Base-by-base conservation (phyloP, 805 yeast species). In the Ogataea ganodermae region DNA sequence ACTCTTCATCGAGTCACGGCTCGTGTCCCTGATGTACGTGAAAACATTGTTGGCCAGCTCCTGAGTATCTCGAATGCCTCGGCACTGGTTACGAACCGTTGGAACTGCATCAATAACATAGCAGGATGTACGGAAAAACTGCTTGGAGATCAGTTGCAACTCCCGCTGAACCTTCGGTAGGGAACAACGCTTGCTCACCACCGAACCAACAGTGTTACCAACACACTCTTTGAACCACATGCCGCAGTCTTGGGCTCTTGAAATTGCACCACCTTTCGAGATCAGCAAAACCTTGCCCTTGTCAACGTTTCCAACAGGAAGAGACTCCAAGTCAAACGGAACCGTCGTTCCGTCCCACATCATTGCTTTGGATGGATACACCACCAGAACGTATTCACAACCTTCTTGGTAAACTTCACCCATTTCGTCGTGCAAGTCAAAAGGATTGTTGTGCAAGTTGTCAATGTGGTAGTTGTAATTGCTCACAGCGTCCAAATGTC, bases 281-380 rank as follows among this genome's bases (percentile, higher is more conserved):
- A 89, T 77, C 44, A 89, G 66, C 23, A 88, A 61, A 54, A 86
- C 75, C 46, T 83, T 80, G 2, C 95, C 94, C 9, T 79, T 80
- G 49, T 75, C 78, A n/a, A 86, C 70, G 46, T 82, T 84, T 20
- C 80, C 71, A 3, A 76, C 67, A 0, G 83, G 79, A 3, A 77
- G 68, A 2, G 66, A 60, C 9, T 70, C 74, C 12, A 80, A 63
- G 12, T 74, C 72, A 5, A 87, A 63, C 35, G 81, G 77, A 31
- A 83, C 75, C 52, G 86, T 82, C 14, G 79, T 75, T 4, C 97
- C 97, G 51, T 86, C 90, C 98, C 98, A 92, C 41, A 87, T 80
- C 66, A 91, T 77, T 0, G 97, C 95, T 58, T 88, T 88, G 2
- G 84, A 76, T 0, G 96, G 90, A 57, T 88, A 83, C 4, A 91